Evolutionary conservation across 1,139 yeast genomes (phyloP), one percentile per base, ranked within the genome.

Genomic region (Nadsonia starkeyi-henricii): DNA sequence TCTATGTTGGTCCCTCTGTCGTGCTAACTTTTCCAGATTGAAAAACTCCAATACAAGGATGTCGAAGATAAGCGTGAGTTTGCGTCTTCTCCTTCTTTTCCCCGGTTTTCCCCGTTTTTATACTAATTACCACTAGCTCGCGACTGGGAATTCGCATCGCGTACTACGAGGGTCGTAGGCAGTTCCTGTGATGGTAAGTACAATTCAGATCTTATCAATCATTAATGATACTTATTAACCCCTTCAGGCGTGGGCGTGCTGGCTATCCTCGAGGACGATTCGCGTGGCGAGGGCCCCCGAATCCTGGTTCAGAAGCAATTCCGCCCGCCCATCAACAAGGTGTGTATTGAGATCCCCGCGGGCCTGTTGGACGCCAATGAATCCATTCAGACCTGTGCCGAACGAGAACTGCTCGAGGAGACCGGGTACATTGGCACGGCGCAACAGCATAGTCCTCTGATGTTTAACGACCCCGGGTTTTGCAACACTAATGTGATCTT

Each of bases 341-440:
- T 89, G 1, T 83, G 91, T 59, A 79, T 91, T 54, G 98, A 91
- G 63, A 74, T 89, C 58, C 98, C 98, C 0, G 98, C 98, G 0
- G 98, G 98, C 0, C 70, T 91, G 52, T 75, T 91, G 44, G 98
- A 91, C 62, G 86, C 93, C 1, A 74, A 77, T 47, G 98, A 91
- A 61, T 63, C 81, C 1, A 67, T 86, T 41, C 88, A 81, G 55
- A 65, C 75, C 2, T 86, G 96, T 37, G 97, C 97, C 0, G 72
- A 80, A 49, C 74, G 98, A 52, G 98, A 91, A 63, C 68, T 91
- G 53, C 72, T 74, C 48, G 98, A 91, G 63, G 98, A 91, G 62
- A 89, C 97, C 0, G 98, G 98, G 0, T 89, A 84, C 60, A 69
- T 79, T 47, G 91, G 93, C 3, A 78, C 73, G 21, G 75, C 77